These are phyloP conservation scores for Exophiala oligosperma DNA, from an alignment of 2,329 filamentous ascomycete genomes.

Conservation along the genomic window DNA sequence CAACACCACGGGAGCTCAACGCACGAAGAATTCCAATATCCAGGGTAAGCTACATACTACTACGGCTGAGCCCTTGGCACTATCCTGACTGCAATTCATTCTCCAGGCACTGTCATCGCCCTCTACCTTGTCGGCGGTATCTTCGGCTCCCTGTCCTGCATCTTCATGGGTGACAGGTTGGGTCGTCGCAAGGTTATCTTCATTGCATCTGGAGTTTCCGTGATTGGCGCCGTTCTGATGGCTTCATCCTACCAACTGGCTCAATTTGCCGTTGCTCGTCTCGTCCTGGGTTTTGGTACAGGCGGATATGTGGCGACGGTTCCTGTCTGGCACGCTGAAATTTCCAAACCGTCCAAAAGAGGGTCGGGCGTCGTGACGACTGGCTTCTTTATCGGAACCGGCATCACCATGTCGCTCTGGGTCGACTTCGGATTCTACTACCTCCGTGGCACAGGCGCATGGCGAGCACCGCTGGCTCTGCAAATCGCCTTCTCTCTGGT, in stretches of 20 bases:
- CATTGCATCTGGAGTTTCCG: neutral
- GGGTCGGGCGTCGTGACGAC: neutral
- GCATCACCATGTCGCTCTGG: constrained; percentile 11
- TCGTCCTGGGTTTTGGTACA: neutral
- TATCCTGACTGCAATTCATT: neutral
- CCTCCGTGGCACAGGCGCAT: neutral
- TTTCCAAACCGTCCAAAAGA: neutral
- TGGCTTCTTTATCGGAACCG: neutral
- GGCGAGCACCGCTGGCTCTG: neutral
- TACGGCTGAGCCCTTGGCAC: neutral
- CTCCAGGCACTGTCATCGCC: constrained; percentile 37
- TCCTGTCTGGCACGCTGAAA: neutral
- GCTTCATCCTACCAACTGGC: neutral
- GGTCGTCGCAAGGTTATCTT: constrained; percentile 44
- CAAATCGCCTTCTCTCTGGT: neutral
- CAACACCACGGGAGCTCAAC: neutral
- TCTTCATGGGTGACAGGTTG: constrained; percentile 47
- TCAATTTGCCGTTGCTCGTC: neutral
- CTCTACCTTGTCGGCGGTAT: constrained; percentile 50
- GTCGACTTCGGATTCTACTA: neutral
- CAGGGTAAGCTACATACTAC: neutral
- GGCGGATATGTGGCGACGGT: neutral
- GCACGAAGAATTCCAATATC: neutral
- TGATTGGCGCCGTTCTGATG: neutral
- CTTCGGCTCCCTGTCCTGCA: constrained; percentile 47